Base-by-base conservation (phyloP, 306 rosid genomes). In the Vigna angularis region DNA sequence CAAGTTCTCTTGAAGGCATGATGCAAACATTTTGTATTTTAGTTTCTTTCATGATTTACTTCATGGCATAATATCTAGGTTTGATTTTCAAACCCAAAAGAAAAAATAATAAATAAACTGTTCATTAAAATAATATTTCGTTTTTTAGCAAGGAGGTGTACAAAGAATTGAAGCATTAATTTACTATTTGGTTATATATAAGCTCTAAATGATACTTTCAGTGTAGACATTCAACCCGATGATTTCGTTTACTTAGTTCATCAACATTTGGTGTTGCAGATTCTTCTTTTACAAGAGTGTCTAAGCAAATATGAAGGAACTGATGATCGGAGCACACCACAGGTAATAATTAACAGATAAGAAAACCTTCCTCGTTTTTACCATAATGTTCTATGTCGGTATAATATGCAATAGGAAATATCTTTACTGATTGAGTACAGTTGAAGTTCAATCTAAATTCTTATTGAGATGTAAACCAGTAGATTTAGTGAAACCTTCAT, bases 1-100 rank as follows among this genome's bases (percentile, higher is more conserved):
- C 97, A 69, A 96, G 96, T 84, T 89, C 99, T 68, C 87, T 96
- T 84, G 98, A 93, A 91, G 97, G 93, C 84, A 85, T 96, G 87
- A 96, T 97, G 99, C 86, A 88, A 81, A 71, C 72, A 51, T 66
- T 77, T 68, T 62, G 65, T 68, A 40, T 69, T 76, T 11, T 75
- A 34, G 17, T 84, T 78, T 77, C 74, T 79, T 48, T 71, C 52
- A 50, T 80, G 57, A 40, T 87, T 67, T 52, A 82, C 53, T 72
- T 70, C 71, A 44, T 56, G 42, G 17, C 58, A 38, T 56, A 28
- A 24, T 62, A 75, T 79, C 30, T 50, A 36, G 38, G 69, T 69
- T 77, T 66, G 16, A 32, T 67, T 64, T 59, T 48, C 63, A 55
- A 79, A 68, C 66, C 15, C 36, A 28, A 72, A 47, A 74, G 20